Conservation (phyloP, 352 stramenopile genomes). For the Paralagenidium karlingii region DNA sequence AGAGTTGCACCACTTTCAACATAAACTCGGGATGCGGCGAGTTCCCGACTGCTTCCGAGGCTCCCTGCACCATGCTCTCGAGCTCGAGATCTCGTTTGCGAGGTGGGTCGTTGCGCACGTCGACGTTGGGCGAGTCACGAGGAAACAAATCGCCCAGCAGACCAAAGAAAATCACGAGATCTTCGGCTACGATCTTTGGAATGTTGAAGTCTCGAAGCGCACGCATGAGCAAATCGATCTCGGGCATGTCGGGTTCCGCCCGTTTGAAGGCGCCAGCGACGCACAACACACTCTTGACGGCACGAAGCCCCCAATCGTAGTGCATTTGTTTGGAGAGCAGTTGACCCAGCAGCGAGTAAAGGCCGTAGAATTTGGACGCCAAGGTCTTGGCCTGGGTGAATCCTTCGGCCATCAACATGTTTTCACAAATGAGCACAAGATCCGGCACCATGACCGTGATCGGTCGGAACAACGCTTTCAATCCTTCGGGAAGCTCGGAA, state of each 20-base stretch:
- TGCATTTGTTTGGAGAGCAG: slow-evolving; percentile 92
- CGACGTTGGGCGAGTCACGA: slow-evolving; percentile 66
- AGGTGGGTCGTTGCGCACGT: slow-evolving; percentile 84
- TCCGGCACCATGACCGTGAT: slow-evolving; percentile 97
- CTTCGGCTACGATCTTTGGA: slow-evolving; percentile 92
- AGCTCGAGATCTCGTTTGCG: slow-evolving; percentile 88
- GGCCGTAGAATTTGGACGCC: slow-evolving; percentile 92
- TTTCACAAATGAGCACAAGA: slow-evolving; percentile 94
- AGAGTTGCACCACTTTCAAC: slow-evolving; percentile 92
- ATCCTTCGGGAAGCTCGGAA: slow-evolving; percentile 88
- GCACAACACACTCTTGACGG: slow-evolving; percentile 91
- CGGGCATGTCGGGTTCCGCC: slow-evolving; percentile 85
- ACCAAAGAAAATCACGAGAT: slow-evolving; percentile 93
- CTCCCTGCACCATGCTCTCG: slow-evolving; percentile 81
- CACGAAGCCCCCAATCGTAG: slow-evolving; percentile 93
- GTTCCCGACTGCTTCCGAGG: slow-evolving; percentile 68
- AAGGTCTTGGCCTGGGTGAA: slow-evolving; percentile 92
- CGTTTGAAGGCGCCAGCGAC: slow-evolving; percentile 92
- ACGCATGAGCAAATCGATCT: slow-evolving; percentile 92
- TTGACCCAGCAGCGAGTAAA: slow-evolving; percentile 90
- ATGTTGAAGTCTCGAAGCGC: slow-evolving; percentile 96
- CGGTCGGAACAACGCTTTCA: slow-evolving; percentile 92
- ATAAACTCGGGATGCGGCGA: slow-evolving; percentile 76
- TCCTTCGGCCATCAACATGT: slow-evolving; percentile 95
- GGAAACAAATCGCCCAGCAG: slow-evolving; percentile 93